Evolutionary conservation across 208 protist species (phyloP).

Genomic region (Crithidia mellificae): DNA sequence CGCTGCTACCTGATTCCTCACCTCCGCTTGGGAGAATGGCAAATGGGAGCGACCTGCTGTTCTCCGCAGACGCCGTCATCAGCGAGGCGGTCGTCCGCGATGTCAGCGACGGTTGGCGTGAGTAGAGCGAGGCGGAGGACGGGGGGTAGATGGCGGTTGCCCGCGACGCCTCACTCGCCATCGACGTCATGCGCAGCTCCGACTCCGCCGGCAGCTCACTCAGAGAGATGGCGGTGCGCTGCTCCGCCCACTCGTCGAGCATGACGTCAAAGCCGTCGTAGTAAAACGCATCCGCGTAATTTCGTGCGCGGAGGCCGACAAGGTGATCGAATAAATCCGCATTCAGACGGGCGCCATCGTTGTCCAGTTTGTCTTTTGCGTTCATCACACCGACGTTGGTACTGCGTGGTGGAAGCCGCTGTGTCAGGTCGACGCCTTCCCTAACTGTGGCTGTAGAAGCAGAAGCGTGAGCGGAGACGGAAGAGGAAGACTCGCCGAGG

Average conservation of each 20-base stretch:
- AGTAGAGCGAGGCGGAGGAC: background rate
- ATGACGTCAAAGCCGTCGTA: slow-evolving; percentile 12
- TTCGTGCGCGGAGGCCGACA: slow-evolving; percentile 1
- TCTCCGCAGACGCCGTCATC: slow-evolving; percentile 3
- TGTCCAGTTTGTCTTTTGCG: background rate
- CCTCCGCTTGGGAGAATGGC: background rate
- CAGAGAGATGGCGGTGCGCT: slow-evolving; percentile 27
- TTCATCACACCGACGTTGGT: too few species aligned
- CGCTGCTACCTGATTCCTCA: background rate
- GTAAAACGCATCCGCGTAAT: slow-evolving; percentile 13
- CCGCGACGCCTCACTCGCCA: slow-evolving; percentile 2
- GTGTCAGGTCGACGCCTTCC: too few species aligned
- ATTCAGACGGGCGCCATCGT: too few species aligned
- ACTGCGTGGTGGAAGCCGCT: background rate
- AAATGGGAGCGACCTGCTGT: slow-evolving; percentile 10
- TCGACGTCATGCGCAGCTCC: slow-evolving; percentile 19
- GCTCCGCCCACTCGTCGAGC: slow-evolving; percentile 14
- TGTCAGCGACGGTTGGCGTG: background rate
- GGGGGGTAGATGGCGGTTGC: slow-evolving; percentile 6
- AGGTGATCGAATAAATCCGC: slow-evolving; percentile 17
- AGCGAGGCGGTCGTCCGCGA: background rate
- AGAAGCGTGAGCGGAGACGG: too few species aligned
- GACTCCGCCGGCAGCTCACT: slow-evolving; percentile 31
- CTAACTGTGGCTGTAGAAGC: too few species aligned
- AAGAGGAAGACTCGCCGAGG: background rate